Evolutionary conservation across 208 protist species (phyloP).

Genomic region (Trypanosomatidae sp.): DNA sequence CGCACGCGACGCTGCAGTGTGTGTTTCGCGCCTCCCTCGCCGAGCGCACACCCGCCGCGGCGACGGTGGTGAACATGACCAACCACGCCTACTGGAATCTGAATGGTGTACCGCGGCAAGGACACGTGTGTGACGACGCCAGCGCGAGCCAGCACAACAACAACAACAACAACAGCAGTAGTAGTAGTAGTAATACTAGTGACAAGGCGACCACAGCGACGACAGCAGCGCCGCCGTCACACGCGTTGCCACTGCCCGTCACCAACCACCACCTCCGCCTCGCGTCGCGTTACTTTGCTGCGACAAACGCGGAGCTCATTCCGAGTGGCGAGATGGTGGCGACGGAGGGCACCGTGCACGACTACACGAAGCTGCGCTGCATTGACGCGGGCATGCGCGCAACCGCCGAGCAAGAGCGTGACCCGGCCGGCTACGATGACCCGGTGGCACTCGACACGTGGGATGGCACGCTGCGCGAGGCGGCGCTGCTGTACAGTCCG

Average conservation of each 20-base stretch:
- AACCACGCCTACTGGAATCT: conserved; percentile 81
- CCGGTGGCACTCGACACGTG: conserved; percentile 53
- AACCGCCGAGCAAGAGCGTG: conserved; percentile 14
- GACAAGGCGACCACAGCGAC: no score
- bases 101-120: conserved; percentile 36
- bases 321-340: conserved; percentile 26
- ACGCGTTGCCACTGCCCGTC: conserved; percentile 19
- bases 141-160: no score
- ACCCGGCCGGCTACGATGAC: conserved; percentile 52
- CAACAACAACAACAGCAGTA: no score
- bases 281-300: conserved; percentile 27
- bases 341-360: conserved; percentile 24
- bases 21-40: conserved; percentile 26
- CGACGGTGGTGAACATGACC: conserved; percentile 61
- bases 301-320: conserved; percentile 22
- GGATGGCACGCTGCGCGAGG: conserved; percentile 52
- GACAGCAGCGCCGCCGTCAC: conserved; percentile 2
- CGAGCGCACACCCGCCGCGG: conserved; percentile 34
- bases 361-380: conserved; percentile 28
- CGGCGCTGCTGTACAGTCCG: conserved; percentile 48
- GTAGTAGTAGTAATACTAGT: no score
- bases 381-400: conserved; percentile 35
- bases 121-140: background rate
- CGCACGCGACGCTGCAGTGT: conserved; percentile 28
- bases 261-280: conserved; percentile 44